Evolutionary conservation across 1,139 yeast species (phyloP).

Genomic region (Suzukiozyma palmioleophila): DNA sequence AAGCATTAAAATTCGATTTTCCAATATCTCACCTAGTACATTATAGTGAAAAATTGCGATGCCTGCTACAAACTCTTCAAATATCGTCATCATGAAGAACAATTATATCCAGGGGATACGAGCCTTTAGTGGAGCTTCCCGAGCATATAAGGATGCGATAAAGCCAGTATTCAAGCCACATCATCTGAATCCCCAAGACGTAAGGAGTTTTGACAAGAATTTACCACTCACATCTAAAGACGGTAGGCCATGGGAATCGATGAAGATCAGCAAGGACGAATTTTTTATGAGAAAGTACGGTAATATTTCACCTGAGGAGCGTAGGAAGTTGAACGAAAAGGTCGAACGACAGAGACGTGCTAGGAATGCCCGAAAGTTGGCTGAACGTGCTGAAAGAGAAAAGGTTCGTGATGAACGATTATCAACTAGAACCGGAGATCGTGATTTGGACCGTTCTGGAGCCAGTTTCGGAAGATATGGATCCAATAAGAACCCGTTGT

Average conservation of each 20-base stretch:
- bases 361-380: slow-evolving; percentile 16
- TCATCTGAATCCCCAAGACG: slow-evolving; percentile 12
- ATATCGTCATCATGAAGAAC: neutral
- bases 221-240: slow-evolving; percentile 6
- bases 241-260: slow-evolving; percentile 36
- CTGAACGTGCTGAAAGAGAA: slow-evolving; percentile 8
- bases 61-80: neutral
- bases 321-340: slow-evolving; percentile 28
- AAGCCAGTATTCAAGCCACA: slow-evolving; percentile 17
- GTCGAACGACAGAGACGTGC: slow-evolving; percentile 32
- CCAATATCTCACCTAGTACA: no score
- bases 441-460: neutral
- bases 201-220: slow-evolving; percentile 12
- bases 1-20: no score
- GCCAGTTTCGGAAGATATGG: slow-evolving; percentile 1
- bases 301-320: slow-evolving; percentile 24
- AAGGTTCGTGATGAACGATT: slow-evolving; percentile 8
- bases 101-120: neutral
- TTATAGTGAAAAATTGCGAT: slow-evolving; percentile 1
- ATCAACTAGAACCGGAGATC: slow-evolving; percentile 3
- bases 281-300: slow-evolving; percentile 39
- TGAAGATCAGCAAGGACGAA: slow-evolving; percentile 36
- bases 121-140: neutral
- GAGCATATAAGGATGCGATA: neutral
- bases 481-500: slow-evolving; percentile 32